Base-by-base conservation (phyloP, 225 moss, liverwort and hornwort genomes). In the Antitrichia curtipendula region DNA sequence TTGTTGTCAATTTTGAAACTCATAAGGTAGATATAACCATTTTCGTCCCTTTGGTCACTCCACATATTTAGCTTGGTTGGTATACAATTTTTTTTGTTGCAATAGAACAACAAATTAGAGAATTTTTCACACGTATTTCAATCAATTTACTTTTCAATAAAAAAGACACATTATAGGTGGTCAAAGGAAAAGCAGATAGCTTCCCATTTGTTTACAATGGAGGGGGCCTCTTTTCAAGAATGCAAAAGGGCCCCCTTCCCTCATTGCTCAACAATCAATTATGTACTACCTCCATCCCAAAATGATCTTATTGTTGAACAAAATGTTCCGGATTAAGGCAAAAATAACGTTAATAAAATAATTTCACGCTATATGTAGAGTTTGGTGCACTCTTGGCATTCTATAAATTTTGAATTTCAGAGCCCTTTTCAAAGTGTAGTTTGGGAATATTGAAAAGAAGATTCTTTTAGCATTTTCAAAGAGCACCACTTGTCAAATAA, bases 171-270 rank as follows among this genome's bases (percentile, higher is more conserved):
- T 47, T 3, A 74, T 7, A 21, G 8, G 3, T 22, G 18, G 1
- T 47, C 1, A 0, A 74, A 31, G 73, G 2, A 49, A 49, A 49
- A 31, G 2, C 8, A 52, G 12, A 21, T 8, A 21, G 21, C 32
- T 50, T 21, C 3, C 8, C 0, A 8, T 75, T 9, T 28, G 5
- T 28, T 72, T 17, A 28, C 3, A 16, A 0, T 43, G 1, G 72
- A 13, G 4, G 1, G 15, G 2, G 27, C 9, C 9, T 9, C 2
- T 71, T 66, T 68, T 28, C 3, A 45, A 71, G 3, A 4, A 43
- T 71, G 2, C 15, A 16, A 9, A 41, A 71, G 28, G 9, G 3
- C 0, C 11, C 11, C 45, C 45, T 0, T 18, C 0, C 8, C 2
- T 47, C 29, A 72, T 18, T 27, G 7, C 1, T 47, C 29, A 45